Base-by-base conservation (phyloP, 768 basidiomycete species). In the Podaxis sp. region DNA sequence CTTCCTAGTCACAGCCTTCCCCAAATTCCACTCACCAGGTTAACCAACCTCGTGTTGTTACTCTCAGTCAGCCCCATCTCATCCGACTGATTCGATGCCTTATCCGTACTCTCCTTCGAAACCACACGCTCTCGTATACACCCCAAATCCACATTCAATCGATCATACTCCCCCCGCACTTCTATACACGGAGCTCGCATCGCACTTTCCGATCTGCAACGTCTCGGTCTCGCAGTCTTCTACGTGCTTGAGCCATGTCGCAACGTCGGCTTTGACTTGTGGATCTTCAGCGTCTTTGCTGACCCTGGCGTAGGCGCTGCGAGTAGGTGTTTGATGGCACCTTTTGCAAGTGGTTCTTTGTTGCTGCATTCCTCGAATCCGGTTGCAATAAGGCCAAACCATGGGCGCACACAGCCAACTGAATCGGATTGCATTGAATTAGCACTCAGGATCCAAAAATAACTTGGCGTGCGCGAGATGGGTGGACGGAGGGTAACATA, bases 201-300 rank as follows among this genome's bases (percentile, higher is more conserved):
- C 96, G 98, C 63, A 89, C 83, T 17, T 89, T 85, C 96, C 96
- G 98, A 74, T 96, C 62, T 79, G 80, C 38, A 98, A 83, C 2
- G 93, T 89, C 9, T 78, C 79, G 65, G 93, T 88, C 68, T 98
- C 94, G 25, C 94, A 93, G 66, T 94, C 92, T 72, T 96, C 94
- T 93, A 97, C 96, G 11, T 87, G 88, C 74, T 89, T 94, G 82
- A 99, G 98, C 83, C 92, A 94, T 53, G 82, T 78, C 0, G 91
- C 91, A 0, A 93, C 93, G 55, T 87, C 85, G 4, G 75, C 81
- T 75, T 90, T 93, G 72, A 91, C 90, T 24, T 79, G 72, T 0
- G 89, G 86, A 68, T 92, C 87, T 0, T 90, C 89, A 2, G 90
- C 90, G 17, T 60, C 59, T 53, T 60, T 52, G 40, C 53, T 60